Base-by-base conservation (phyloP, 768 basidiomycete species). In the Agrocybe praecox region DNA sequence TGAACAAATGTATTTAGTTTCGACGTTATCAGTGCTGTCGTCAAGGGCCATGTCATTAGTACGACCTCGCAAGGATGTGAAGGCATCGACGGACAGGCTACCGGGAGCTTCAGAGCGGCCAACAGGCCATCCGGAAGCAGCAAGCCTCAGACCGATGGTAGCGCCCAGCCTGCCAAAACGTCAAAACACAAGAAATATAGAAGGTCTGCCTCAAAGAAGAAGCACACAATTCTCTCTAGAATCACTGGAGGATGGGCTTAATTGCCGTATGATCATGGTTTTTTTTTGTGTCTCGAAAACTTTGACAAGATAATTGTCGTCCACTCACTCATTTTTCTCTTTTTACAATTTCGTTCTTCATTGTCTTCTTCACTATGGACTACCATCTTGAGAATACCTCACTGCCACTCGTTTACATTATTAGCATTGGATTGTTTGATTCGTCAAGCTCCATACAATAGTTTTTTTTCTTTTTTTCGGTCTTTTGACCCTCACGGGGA, bases 51-150 rank as follows among this genome's bases (percentile, higher is more conserved):
- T 19, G 52, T 62, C 29, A 58, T 55, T 8, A 55, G 57, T 32
- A 48, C 55, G 3, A 49, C 57, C 7, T 69, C 68, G 6, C 61
- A 66, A 53, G 57, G 57, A n/a, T 69, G 68, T 48, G 34, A 57
- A 14, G 66, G 62, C 2, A 64, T 69, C 34, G 67, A 69, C 48
- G 66, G 65, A 8, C 66, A 62, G 48, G 66, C 64, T 26, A 49
- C 64, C 14, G 66, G 65, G 33, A 61, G 63, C 1, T 65, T 58
- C 58, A 58, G 62, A 11, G 54, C 54, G 12, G 12, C 36, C 12
- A 40, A 40, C 34, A 34, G 55, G n/a, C 57, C 49, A 6, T 19
- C 57, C 46, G 53, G 40, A 6, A 8, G 19, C 46, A 22, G 29
- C 23, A 29, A 29, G 9, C n/a, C 18, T 21, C 44, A 43, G 56